A percentile compares a stretch with the other conserved stretches of the same genome.
These are phyloP conservation scores for Kwoniella sp. DNA, from an alignment of 768 basidiomycete species.

Conservation along the genomic window DNA sequence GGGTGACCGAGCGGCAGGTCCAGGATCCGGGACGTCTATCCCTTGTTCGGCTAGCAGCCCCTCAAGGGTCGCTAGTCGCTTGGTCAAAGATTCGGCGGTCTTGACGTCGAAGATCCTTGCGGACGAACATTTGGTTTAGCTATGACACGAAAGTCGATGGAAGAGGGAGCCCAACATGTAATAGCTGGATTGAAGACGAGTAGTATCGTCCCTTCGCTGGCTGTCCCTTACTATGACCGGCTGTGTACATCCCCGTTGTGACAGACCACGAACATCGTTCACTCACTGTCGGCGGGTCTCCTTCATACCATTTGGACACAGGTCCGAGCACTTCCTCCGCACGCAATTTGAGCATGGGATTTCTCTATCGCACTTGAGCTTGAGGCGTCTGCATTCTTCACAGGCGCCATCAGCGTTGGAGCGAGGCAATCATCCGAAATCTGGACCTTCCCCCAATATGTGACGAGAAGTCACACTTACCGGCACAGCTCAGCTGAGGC, in stretches of 20 bases:
- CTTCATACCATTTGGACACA: conserved; percentile 31
- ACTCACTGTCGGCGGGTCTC: conserved; percentile 24
- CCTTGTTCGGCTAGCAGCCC: conserved; percentile 20
- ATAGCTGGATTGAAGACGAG: neutral
- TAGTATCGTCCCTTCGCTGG: too few relatives aligned
- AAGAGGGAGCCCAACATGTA: neutral
- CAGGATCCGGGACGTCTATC: conserved; percentile 13
- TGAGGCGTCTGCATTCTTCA: conserved; percentile 34
- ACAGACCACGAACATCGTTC: too few relatives aligned
- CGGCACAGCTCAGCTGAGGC: conserved; percentile 27
- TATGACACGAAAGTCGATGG: neutral
- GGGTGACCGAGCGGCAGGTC: neutral
- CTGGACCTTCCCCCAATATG: neutral
- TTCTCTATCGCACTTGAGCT: conserved; percentile 33
- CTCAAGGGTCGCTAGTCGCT: conserved; percentile 14
- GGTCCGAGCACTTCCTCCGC: conserved; percentile 23
- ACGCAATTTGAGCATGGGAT: conserved; percentile 33
- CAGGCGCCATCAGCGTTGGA: neutral
- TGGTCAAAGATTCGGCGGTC: conserved; percentile 10
- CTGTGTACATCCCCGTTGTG: too few relatives aligned
- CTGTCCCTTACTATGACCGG: too few relatives aligned
- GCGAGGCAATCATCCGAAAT: neutral
- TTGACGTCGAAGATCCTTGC: conserved; percentile 17
- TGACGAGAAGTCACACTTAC: conserved; percentile 2
- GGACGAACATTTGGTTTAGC: too few relatives aligned